phyloP scores from a whole-genome alignment of 148 eudicot genomes.

The Rhododendron ovatum region DNA sequence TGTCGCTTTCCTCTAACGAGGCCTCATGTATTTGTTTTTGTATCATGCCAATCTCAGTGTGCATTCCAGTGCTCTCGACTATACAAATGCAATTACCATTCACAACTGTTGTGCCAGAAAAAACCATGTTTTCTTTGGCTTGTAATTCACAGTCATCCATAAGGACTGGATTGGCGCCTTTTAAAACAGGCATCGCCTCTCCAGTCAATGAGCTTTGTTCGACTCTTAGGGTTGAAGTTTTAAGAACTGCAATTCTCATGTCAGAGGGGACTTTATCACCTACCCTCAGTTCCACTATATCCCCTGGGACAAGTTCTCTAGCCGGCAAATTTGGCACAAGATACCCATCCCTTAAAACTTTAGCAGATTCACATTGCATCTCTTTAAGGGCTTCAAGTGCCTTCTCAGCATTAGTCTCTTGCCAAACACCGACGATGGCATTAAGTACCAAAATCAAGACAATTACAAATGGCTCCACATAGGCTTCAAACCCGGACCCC shows the following conservation, averaged over 20 bases:
- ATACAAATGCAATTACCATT: slow-evolving; percentile 67
- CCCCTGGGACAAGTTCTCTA: slow-evolving; percentile 79
- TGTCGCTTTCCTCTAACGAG: slow-evolving; percentile 58
- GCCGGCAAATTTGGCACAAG: slow-evolving; percentile 67
- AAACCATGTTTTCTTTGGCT: slow-evolving; percentile 77
- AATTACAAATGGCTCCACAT: slow-evolving; percentile 76
- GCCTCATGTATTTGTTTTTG: slow-evolving; percentile 79
- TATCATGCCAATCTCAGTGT: slow-evolving; percentile 68
- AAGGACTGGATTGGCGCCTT: slow-evolving; percentile 35
- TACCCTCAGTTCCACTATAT: slow-evolving; percentile 70
- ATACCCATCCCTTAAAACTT: slow-evolving; percentile 65
- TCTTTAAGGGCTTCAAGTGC: slow-evolving; percentile 85
- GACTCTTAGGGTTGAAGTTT: slow-evolving; percentile 67
- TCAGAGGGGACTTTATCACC: slow-evolving; percentile 89
- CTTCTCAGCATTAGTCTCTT: slow-evolving; percentile 81
- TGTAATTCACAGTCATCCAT: slow-evolving; percentile 73
- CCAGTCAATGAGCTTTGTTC: slow-evolving; percentile 88
- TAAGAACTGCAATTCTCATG: slow-evolving; percentile 57
- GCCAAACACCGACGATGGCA: slow-evolving; percentile 89
- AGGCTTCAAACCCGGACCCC: slow-evolving; percentile 50
- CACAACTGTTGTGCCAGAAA: slow-evolving; percentile 78
- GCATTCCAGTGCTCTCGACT: slow-evolving; percentile 63
- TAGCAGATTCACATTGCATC: slow-evolving; percentile 67
- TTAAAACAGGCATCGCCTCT: slow-evolving; percentile 76
- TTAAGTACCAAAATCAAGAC: slow-evolving; percentile 61